These are phyloP conservation scores for Sugiyamaella neomexicana DNA, from an alignment of 1,139 yeast genomes.

Conservation along the genomic window DNA sequence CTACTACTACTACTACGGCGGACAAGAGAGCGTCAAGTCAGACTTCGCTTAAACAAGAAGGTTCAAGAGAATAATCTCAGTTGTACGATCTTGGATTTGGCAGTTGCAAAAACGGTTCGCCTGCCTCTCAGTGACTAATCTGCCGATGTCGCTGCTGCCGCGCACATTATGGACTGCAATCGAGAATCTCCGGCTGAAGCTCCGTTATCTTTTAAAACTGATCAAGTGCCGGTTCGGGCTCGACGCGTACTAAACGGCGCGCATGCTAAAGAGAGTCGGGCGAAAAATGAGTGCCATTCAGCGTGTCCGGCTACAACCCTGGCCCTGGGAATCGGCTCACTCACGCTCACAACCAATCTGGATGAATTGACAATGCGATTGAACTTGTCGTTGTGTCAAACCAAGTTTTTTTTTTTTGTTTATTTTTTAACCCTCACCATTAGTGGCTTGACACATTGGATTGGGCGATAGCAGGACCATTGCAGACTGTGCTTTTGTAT, in stretches of 20 bases:
- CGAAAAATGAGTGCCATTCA: not conserved
- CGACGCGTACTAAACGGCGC: not conserved
- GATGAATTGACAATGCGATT: slow-evolving; percentile 8
- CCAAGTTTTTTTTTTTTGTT: not conserved
- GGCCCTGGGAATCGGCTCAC: not conserved
- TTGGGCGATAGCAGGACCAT: no score
- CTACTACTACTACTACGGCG: no score
- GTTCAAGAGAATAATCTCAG: no score
- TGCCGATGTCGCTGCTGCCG: no score
- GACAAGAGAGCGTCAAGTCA: no score
- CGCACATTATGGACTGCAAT: no score
- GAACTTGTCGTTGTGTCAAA: not conserved
- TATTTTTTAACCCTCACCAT: not conserved
- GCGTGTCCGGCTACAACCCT: slow-evolving; percentile 2
- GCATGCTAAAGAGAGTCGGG: not conserved
- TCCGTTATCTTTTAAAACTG: no score
- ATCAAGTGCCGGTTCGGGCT: not conserved
- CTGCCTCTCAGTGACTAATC: no score
- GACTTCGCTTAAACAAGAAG: no score
- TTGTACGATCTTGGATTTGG: no score
- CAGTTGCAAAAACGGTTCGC: no score
- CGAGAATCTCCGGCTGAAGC: no score
- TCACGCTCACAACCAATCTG: not conserved
- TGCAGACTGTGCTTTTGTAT: not conserved
- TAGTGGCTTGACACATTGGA: not conserved